phyloP scores from a whole-genome alignment of 2,329 filamentous ascomycete genomes.

The Botrytis elliptica region DNA sequence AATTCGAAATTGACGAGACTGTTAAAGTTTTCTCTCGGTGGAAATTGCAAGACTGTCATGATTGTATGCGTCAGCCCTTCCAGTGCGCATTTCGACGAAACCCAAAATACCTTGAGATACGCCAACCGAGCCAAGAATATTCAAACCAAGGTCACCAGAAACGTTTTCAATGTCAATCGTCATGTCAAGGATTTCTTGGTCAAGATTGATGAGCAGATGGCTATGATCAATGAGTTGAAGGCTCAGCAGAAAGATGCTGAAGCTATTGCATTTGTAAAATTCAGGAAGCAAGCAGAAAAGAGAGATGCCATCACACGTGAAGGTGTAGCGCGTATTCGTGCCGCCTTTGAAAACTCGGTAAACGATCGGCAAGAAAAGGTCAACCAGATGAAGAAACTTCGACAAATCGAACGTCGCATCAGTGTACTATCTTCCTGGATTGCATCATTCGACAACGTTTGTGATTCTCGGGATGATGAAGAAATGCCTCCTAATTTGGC shows the following conservation, averaged over 20 bases:
- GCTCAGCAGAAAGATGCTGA: conserved; percentile 90
- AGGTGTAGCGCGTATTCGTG: conserved; percentile 74
- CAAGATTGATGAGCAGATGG: conserved; percentile 98
- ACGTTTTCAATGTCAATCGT: conserved; percentile 97
- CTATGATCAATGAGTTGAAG: conserved; percentile 93
- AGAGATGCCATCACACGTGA: conserved; percentile 73
- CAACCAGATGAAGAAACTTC: conserved; percentile 76
- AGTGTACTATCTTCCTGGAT: conserved; percentile 88
- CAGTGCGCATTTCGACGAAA: conserved; percentile 96
- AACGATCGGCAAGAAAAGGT: conserved; percentile 77
- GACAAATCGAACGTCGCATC: conserved; percentile 81
- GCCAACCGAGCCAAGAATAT: conserved; percentile 99
- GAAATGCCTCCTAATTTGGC: conserved; percentile 67
- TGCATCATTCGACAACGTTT: conserved; percentile 82
- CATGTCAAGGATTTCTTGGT: conserved; percentile 99
- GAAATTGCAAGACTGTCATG: conserved; percentile 99
- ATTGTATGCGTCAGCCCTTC: conserved; percentile 98
- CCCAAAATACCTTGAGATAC: conserved; percentile 95
- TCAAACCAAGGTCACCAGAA: conserved; percentile 98
- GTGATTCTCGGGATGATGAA: conserved; percentile 67
- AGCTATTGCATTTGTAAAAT: conserved; percentile 77
- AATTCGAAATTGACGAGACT: conserved; percentile 96
- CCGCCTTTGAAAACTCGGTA: conserved; percentile 78
- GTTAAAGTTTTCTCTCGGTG: conserved; percentile 93
- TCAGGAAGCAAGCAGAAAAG: conserved; percentile 87